Base-by-base conservation (phyloP, 2,329 filamentous ascomycete species). In the Microdochium trichocladiopsis region DNA sequence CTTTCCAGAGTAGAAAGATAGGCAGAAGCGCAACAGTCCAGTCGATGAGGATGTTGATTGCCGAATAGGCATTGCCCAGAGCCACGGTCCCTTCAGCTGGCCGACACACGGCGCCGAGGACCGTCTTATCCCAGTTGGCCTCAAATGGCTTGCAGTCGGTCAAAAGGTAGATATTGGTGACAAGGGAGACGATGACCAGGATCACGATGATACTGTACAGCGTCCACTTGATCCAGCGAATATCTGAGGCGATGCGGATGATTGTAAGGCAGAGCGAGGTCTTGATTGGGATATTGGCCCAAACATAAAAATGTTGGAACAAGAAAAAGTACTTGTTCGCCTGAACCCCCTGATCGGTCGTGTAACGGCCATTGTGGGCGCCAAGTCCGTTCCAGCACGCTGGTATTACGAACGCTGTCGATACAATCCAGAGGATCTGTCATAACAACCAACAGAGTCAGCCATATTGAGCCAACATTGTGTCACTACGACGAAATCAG, bases 21-120 rank as follows among this genome's bases (percentile, higher is more conserved):
- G 56, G 56, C 41, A 52, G 36, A 33, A 56, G 36, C 14, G 56
- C 54, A 28, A 50, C 48, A 12, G 33, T 41, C n/a, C 52, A 45
- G 33, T 57, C 56, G 21, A 51, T 52, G 23, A 56, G 50, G 47
- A 57, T 57, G 31, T 57, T 57, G 56, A 49, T 50, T 25, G 51
- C 53, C 9, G 55, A 57, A 24, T 51, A 54, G 4, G 28, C 37
- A 36, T 37, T 37, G 43, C 41, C 49, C 21, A 54, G 23, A 6
- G 16, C 28, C 36, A 51, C 33, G 9, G 31, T 51, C 23, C 37
- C 31, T 10, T 12, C n/a, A 3, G 43, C 14, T 1, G 49, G 45
- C 9, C 52, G 52, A 21, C 52, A 54, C 9, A 4, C 2, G 6
- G 43, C 49, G 3, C 45, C 49, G 16, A 23, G 2, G 3, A 51